Evolutionary conservation across 2,329 filamentous ascomycete species (phyloP), one percentile per base, ranked within the genome.

Genomic region (Verticillium albo-atrum): DNA sequence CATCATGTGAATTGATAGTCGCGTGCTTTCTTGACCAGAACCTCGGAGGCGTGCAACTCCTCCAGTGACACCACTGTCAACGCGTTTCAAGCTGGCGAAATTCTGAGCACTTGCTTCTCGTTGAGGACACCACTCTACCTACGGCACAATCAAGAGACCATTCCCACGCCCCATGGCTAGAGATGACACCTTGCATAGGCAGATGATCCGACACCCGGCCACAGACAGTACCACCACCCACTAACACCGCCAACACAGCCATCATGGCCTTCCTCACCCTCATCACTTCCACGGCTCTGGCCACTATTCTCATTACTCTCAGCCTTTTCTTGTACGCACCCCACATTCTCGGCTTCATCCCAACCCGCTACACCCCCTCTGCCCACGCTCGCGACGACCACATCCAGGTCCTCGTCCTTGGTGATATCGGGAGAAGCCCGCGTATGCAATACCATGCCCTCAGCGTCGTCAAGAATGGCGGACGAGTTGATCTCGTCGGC

Each of bases 361-460:
- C 51, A 17, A 53, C 51, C 25, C 51, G 51, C 25, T 53, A 53
- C 27, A 28, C 9, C 25, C 25, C 51, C 15, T 5, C 51, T 5
- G 25, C 51, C 51, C 4, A 53, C n/a, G 26, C 25, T 37, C 66
- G 72, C 25, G 72, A 78, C 64, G 74, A 79, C 50, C 77, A 77
- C 61, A 70, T 94, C 51, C 92, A 97, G 74, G 86, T 99, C 57
- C 82, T 99, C 17, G 95, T 99, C 20, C 83, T 99, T 28, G 95
- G 95, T 52, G 95, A 99, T 70, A 93, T 99, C 72, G 95, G 95
- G 42, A 87, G 93, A 53, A 98, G 94, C 71, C 95, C 95, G 55
- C 91, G 95, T 59, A 99, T 99, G 94, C 93, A 98, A 71, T 98
- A 99, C 68, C 95, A 99, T 82, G 94, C 94, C 23, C 79, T 97